These are phyloP conservation scores for Pseudopithomyces maydicus DNA, from an alignment of 2,329 filamentous ascomycete species.

Conservation along the genomic window DNA sequence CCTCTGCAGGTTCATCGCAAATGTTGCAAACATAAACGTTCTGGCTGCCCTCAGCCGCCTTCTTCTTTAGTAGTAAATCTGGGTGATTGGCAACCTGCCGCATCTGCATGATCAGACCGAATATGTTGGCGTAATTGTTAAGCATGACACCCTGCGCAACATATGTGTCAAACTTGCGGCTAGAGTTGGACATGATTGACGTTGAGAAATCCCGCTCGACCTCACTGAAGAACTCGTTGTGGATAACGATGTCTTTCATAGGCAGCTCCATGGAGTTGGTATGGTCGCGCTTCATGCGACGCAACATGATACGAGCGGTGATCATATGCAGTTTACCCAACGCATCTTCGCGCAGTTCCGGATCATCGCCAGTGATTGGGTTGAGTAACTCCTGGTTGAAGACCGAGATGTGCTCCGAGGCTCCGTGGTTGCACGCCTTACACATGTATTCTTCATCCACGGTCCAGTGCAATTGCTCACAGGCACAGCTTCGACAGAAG, in stretches of 20 bases:
- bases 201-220: slow-evolving; percentile 94
- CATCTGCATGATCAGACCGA: slow-evolving; percentile 99
- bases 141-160: slow-evolving; percentile 92
- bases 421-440: slow-evolving; percentile 68
- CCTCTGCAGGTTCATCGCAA: slow-evolving; percentile 94
- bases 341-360: slow-evolving; percentile 66
- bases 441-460: slow-evolving; percentile 76
- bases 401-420: slow-evolving; percentile 73
- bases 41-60: slow-evolving; percentile 77
- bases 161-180: slow-evolving; percentile 92
- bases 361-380: slow-evolving; percentile 62
- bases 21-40: slow-evolving; percentile 92
- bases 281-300: slow-evolving; percentile 91
- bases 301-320: slow-evolving; percentile 93
- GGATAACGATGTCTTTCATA: slow-evolving; percentile 88
- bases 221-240: slow-evolving; percentile 95
- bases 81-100: slow-evolving; percentile 96
- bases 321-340: slow-evolving; percentile 84
- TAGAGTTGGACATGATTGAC: slow-evolving; percentile 92
- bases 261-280: slow-evolving; percentile 95
- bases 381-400: slow-evolving; percentile 97
- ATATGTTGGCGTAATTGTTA: slow-evolving; percentile 93
- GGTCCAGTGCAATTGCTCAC: slow-evolving; percentile 81
- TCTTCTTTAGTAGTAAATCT: slow-evolving; percentile 87
- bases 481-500: slow-evolving; percentile 86